Evolutionary conservation across 345 rosid genomes (phyloP).

Genomic region (Eucalyptus marginata): DNA sequence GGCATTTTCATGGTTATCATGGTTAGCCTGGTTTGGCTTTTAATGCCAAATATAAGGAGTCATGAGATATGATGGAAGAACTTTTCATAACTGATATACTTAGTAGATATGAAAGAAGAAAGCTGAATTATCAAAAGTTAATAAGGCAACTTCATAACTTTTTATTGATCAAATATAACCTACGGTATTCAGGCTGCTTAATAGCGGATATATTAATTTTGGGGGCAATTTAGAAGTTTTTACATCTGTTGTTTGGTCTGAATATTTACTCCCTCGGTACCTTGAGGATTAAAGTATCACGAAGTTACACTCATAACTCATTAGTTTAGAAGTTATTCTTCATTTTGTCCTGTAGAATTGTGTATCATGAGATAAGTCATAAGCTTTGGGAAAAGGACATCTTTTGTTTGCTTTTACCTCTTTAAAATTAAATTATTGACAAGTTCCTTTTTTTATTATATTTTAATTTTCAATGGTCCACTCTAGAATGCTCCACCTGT

Average conservation of each 20-base stretch:
- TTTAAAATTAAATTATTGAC: neutral
- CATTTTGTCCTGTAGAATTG: neutral
- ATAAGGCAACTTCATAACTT: neutral
- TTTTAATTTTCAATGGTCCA: neutral
- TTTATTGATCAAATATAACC: neutral
- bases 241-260: neutral
- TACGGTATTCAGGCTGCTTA: neutral
- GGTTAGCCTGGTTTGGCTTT: neutral
- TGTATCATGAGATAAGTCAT: neutral
- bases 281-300: neutral
- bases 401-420: neutral
- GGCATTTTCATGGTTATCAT: neutral
- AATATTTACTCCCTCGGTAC: neutral
- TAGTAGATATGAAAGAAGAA: neutral
- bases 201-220: neutral
- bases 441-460: neutral
- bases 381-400: neutral
- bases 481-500: neutral
- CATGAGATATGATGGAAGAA: neutral
- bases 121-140: neutral
- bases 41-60: neutral
- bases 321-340: neutral
- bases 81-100: neutral
- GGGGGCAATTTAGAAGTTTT: neutral
- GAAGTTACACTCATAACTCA: neutral